Base-by-base conservation (phyloP, 2,329 filamentous ascomycete genomes). In the Fusarium oligoseptatum region DNA sequence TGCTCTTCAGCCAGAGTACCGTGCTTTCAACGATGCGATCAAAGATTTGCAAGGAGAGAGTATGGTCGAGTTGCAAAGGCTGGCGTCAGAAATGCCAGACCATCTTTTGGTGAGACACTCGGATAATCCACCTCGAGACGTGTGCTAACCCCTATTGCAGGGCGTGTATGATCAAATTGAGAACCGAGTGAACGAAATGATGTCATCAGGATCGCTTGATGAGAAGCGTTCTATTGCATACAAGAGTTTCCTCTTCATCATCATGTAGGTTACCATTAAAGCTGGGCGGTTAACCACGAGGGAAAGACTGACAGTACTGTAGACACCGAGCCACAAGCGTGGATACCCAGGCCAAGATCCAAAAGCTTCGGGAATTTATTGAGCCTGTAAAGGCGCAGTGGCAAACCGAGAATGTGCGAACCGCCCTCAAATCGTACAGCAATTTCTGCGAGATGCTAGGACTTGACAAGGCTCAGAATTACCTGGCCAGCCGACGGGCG, bases 41-140 rank as follows among this genome's bases (percentile, higher is more conserved):
- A 97, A 95, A 80, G 94, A 97, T 67, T 88, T 99, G 17, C 95
- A 98, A 80, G 90, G 90, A 4, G 91, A 97, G 79, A 94, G 94
- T 77, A 95, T 95, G 82, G 89, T 95, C 66, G 96, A 99, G 82
- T 87, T 98, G 68, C 95, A 98, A 78, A 91, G 95, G 66, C 87
- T 99, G 45, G 96, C 96, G 8, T 92, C 94, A 71, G 94, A 95
- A 78, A 98, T 98, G 88, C 93, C 97, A 0, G 94, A 98, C 81
- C 93, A 97, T 80, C 91, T 99, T 71, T 88, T 97, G 77, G 90
- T 93, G 84, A 84, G 87, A 69, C 56, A 39, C 22, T 12, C 27
- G 56, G 50, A 17, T 36, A 11, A n/a, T 20, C 10, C 27, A 29
- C 27, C 43, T n/a, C 39, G 14, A 37, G 14, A 15, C 10, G 17